A percentile compares a stretch with the other conserved stretches of the same genome.
Evolutionary conservation across 441 rosid genomes (phyloP).

Genomic region (Aquilaria agallochum): DNA sequence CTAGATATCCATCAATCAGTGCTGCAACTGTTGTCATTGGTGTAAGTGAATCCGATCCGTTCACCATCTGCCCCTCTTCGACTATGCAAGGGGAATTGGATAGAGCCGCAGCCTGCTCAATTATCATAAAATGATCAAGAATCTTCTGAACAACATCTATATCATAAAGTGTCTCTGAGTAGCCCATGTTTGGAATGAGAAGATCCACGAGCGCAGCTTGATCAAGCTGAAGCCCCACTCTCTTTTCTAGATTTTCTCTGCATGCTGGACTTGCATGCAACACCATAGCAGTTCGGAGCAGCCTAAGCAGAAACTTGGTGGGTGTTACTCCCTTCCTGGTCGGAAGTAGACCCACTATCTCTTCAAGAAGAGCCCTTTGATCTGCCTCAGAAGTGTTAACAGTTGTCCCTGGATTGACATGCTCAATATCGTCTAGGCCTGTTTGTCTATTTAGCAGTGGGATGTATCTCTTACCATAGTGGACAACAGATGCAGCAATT

Average conservation of each 20-base stretch:
- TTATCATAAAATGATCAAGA: constrained; percentile 47
- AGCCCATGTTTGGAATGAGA: constrained; percentile 58
- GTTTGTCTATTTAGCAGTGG: constrained; percentile 45
- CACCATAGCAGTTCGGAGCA: constrained; percentile 53
- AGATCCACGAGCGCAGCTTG: constrained; percentile 60
- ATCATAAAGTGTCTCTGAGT: constrained; percentile 56
- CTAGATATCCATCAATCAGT: constrained; percentile 58
- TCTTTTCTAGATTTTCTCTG: constrained; percentile 49
- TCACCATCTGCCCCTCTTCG: constrained; percentile 33
- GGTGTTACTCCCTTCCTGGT: constrained; percentile 47
- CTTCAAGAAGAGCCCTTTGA: constrained; percentile 45
- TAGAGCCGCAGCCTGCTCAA: constrained; percentile 29
- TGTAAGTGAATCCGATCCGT: constrained; percentile 30
- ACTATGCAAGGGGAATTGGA: constrained; percentile 30
- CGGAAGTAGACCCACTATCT: constrained; percentile 52
- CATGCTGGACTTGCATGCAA: constrained; percentile 46
- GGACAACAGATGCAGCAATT: constrained; percentile 43
- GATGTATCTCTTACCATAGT: constrained; percentile 48
- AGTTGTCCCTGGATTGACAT: constrained; percentile 11
- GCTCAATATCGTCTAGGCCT: constrained; percentile 26
- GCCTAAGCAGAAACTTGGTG: constrained; percentile 55
- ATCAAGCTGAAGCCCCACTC: constrained; percentile 47
- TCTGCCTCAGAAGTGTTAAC: constrained; percentile 33
- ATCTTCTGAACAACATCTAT: constrained; percentile 57
- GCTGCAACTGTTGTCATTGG: constrained; percentile 49